Percentiles rank a stretch among this genome's conserved stretches.
Evolutionary conservation across 1,284 basidiomycete species (phyloP).

Genomic region (Sparassis latifolia): DNA sequence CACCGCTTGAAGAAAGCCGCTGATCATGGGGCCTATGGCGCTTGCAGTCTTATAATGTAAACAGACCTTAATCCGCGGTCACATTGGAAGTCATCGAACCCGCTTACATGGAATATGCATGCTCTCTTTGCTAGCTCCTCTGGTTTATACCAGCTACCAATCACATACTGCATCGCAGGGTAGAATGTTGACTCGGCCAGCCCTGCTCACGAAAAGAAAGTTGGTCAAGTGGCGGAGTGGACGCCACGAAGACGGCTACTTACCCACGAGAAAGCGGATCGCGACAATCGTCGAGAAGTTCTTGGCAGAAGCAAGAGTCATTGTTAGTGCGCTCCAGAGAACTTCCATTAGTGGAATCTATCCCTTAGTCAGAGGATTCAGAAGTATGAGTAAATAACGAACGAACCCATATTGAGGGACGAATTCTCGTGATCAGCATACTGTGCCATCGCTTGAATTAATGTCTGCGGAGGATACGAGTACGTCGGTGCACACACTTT

Average conservation of each 20-base stretch:
- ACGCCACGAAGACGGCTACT: not conserved
- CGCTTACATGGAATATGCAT: constrained; percentile 34
- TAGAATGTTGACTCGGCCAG: constrained; percentile 36
- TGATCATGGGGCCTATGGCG: constrained; percentile 35
- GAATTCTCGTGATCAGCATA: constrained; percentile 31
- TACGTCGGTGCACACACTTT: constrained; percentile 21
- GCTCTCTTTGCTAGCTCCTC: constrained; percentile 35
- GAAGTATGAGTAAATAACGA: not conserved
- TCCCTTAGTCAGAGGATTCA: too few relatives aligned
- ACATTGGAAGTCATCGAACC: not conserved
- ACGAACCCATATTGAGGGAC: constrained; percentile 35
- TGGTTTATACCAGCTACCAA: constrained; percentile 37
- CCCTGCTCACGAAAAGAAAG: constrained; percentile 14
- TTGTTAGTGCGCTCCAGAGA: constrained; percentile 34
- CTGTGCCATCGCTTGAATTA: constrained; percentile 11
- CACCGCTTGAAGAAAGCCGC: constrained; percentile 33
- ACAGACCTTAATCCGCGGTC: not conserved
- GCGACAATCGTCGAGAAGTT: constrained; percentile 27
- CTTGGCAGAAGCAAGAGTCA: constrained; percentile 30
- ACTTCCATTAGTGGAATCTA: constrained; percentile 35
- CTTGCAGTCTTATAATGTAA: constrained; percentile 26
- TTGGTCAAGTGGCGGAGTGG: not conserved
- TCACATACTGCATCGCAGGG: constrained; percentile 36
- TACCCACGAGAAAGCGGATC: constrained; percentile 33
- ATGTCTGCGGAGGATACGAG: not conserved